Evolutionary conservation across 371 early-diverging fungal species (phyloP).

Genomic region (Saksenaea oblongispora): DNA sequence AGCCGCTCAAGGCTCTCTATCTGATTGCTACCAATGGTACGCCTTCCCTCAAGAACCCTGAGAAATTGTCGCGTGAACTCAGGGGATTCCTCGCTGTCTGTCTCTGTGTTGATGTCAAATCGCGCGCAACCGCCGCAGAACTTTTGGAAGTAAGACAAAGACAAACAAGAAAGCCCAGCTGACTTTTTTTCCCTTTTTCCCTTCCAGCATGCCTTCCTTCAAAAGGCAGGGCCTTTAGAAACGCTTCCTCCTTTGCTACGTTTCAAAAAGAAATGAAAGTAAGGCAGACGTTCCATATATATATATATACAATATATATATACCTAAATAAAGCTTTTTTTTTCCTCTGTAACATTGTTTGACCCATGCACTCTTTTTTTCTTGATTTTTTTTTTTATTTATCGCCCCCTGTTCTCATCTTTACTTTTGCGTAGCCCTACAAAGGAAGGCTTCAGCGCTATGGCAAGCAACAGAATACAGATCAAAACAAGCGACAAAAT

Average conservation of each 20-base stretch:
- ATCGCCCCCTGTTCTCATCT: not conserved
- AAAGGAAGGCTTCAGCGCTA: conserved; percentile 18
- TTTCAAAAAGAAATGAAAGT: conserved; percentile 8
- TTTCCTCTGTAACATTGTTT: not conserved
- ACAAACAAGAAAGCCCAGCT: not conserved
- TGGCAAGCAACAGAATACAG: conserved; percentile 13
- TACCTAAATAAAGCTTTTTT: not conserved
- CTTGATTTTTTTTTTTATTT: not conserved
- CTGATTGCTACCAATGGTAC: conserved; percentile 97
- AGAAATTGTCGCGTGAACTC: conserved; percentile 71
- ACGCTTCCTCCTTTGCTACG: conserved; percentile 21
- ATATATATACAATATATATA: not conserved
- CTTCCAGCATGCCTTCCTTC: conserved; percentile 39
- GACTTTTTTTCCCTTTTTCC: not conserved
- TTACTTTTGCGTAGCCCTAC: conserved; percentile 1
- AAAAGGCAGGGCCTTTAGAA: conserved; percentile 40
- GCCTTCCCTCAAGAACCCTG: conserved; percentile 87
- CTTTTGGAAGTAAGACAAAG: conserved; percentile 56
- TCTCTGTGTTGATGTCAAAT: conserved; percentile 88
- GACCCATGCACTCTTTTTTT: not conserved
- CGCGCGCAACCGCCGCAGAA: conserved; percentile 83
- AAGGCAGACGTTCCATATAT: not conserved
- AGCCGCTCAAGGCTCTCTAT: conserved; percentile 92
- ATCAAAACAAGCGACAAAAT: conserved; percentile 11
- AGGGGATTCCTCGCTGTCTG: conserved; percentile 86